These are phyloP conservation scores for Hypoxylon sp. DNA, from an alignment of 2,329 filamentous ascomycete species.

Conservation along the genomic window DNA sequence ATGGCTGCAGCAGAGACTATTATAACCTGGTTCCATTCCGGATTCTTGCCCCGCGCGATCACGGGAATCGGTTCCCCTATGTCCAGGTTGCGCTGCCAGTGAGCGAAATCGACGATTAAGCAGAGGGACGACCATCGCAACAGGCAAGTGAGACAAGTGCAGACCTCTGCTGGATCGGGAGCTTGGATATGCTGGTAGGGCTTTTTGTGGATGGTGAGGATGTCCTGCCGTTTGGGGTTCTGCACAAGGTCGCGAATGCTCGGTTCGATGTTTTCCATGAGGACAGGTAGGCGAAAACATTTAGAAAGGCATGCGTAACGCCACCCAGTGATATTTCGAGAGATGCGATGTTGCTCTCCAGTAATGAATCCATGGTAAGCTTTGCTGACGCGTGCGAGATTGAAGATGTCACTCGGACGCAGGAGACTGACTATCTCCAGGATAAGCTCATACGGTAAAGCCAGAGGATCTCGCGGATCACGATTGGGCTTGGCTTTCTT, in stretches of 20 bases:
- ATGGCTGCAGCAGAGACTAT: constrained; percentile 57
- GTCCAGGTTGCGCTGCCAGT: constrained; percentile 67
- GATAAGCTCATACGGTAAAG: constrained; percentile 66
- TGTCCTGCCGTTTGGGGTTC: constrained; percentile 56
- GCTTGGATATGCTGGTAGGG: constrained; percentile 64
- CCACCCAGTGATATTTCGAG: constrained; percentile 55
- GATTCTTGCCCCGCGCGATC: constrained; percentile 59
- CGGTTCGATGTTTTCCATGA: constrained; percentile 53
- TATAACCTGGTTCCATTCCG: constrained; percentile 63
- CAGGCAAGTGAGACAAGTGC: constrained; percentile 68
- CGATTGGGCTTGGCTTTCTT: constrained; percentile 52
- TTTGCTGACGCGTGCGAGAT: constrained; percentile 57
- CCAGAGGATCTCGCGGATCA: constrained; percentile 53
- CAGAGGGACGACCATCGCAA: constrained; percentile 68
- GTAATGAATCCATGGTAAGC: constrained; percentile 58
- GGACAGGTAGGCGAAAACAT: constrained; percentile 64
- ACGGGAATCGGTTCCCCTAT: constrained; percentile 63
- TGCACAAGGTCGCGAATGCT: constrained; percentile 44
- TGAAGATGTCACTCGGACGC: constrained; percentile 63
- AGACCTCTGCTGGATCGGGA: constrained; percentile 61
- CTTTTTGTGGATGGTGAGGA: constrained; percentile 60
- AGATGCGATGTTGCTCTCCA: constrained; percentile 58
- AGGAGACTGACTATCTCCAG: constrained; percentile 60
- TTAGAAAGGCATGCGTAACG: constrained; percentile 64
- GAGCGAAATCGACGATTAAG: constrained; percentile 65